These are phyloP conservation scores for Magnolia officinalis DNA, from an alignment of 164 flowering plant species.

Conservation along the genomic window DNA sequence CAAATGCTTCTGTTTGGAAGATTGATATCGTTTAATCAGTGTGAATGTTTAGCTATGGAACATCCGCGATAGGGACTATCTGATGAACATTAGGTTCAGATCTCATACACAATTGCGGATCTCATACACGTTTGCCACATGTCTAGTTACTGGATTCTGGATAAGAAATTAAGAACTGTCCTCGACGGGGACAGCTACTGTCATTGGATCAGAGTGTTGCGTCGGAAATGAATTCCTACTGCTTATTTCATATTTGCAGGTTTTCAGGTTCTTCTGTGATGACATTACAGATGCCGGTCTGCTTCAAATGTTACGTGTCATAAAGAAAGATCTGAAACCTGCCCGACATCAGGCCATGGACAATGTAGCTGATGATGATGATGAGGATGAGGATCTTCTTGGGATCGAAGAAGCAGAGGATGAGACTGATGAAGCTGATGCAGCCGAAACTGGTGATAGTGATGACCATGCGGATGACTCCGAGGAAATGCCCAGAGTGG, in stretches of 20 bases:
- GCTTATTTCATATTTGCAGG: constrained; percentile 37
- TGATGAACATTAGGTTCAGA: too few species aligned
- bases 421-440: constrained; percentile 68
- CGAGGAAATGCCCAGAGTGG: constrained; percentile 39
- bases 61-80: too few species aligned
- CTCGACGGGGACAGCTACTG: too few species aligned
- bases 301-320: constrained; percentile 65
- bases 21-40: too few species aligned
- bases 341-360: constrained; percentile 55
- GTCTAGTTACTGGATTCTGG: too few species aligned
- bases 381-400: constrained; percentile 68
- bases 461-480: constrained; percentile 61
- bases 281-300: constrained; percentile 73
- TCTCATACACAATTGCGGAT: too few species aligned
- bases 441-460: constrained; percentile 58
- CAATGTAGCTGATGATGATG: constrained; percentile 37
- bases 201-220: too few species aligned
- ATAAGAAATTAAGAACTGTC: too few species aligned
- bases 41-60: too few species aligned
- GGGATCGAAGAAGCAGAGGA: constrained; percentile 71
- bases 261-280: constrained; percentile 65
- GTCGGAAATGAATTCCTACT: too few species aligned
- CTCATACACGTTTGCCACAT: too few species aligned
- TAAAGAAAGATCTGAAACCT: constrained; percentile 80
- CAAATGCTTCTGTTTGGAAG: too few species aligned